Percentiles rank a stretch among this genome's conserved stretches.
Conservation (phyloP, 2,329 filamentous ascomycete genomes). For the Allantophomopsis cytisporea region DNA sequence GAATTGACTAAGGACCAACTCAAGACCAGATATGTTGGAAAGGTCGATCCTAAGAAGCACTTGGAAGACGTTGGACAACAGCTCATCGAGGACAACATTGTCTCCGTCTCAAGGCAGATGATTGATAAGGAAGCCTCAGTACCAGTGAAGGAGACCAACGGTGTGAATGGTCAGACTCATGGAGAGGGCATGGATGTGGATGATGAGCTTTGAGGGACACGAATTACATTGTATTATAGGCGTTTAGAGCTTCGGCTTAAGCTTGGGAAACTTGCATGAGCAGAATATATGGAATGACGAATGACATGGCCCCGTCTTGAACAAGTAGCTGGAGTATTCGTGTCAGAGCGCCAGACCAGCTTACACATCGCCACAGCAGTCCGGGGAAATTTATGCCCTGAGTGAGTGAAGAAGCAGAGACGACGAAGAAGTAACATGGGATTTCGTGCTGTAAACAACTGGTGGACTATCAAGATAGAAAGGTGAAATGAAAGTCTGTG, state of each 20-base stretch:
- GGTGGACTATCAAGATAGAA: no score
- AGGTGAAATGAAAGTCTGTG: no score
- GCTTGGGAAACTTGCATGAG: no score
- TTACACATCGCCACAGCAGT: no score
- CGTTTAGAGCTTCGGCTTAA: slow-evolving; percentile 8
- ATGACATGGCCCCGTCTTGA: no score
- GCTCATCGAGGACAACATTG: slow-evolving; percentile 98
- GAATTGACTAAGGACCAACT: slow-evolving; percentile 94
- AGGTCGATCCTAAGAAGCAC: slow-evolving; percentile 98
- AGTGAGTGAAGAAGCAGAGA: no score
- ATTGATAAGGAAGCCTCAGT: slow-evolving; percentile 98
- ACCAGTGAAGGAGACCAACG: slow-evolving; percentile 51
- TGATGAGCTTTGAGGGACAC: slow-evolving; percentile 24
- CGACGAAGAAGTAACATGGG: no score
- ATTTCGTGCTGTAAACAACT: no score
- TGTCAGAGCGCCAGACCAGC: no score
- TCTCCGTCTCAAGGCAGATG: slow-evolving; percentile 96
- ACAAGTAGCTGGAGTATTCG: no score
- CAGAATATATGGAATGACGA: no score
- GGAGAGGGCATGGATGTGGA: slow-evolving; percentile 17
- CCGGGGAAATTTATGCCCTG: no score
- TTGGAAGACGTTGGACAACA: slow-evolving; percentile 92
- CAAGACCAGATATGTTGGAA: slow-evolving; percentile 97
- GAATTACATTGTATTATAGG: slow-evolving; percentile 20
- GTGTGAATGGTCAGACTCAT: slow-evolving; percentile 27